Conservation (phyloP, 371 early-diverging fungal species). For the Blakeslea trispora region DNA sequence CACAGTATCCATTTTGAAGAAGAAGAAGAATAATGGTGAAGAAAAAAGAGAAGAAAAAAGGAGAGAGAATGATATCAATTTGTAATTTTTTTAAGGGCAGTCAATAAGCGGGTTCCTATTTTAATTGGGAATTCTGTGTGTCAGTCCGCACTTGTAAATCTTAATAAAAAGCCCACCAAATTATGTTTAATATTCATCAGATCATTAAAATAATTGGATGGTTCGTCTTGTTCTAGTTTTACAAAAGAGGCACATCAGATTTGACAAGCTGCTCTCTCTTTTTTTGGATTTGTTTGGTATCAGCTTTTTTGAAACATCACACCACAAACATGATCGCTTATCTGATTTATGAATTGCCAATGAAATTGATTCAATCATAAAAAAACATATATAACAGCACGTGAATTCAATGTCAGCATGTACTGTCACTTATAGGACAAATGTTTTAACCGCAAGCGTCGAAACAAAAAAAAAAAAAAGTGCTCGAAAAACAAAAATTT, state of each 20-base stretch:
- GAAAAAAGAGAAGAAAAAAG: conserved; percentile 1
- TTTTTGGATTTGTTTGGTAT: neutral
- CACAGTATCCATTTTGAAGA: conserved; percentile 69
- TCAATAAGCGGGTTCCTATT: conserved; percentile 9
- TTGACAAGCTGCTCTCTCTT: neutral
- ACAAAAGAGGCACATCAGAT: neutral
- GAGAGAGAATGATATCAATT: conserved; percentile 4
- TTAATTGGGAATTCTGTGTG: conserved; percentile 23
- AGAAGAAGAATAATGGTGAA: conserved; percentile 3
- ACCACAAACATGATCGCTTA: no score
- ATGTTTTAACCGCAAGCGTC: no score
- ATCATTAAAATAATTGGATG: neutral
- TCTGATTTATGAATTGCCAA: no score
- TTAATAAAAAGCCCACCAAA: neutral
- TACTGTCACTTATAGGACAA: no score
- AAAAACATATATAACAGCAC: no score
- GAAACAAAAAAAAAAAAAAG: no score
- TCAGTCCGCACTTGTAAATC: conserved; percentile 18
- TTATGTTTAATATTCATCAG: neutral
- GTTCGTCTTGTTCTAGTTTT: no score
- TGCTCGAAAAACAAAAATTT: no score
- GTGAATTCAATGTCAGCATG: no score
- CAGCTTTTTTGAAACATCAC: neutral
- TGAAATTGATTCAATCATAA: no score
- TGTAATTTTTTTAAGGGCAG: conserved; percentile 16